Base-by-base conservation (phyloP, 148 eudicot genomes). In the Rhododendron simsii region DNA sequence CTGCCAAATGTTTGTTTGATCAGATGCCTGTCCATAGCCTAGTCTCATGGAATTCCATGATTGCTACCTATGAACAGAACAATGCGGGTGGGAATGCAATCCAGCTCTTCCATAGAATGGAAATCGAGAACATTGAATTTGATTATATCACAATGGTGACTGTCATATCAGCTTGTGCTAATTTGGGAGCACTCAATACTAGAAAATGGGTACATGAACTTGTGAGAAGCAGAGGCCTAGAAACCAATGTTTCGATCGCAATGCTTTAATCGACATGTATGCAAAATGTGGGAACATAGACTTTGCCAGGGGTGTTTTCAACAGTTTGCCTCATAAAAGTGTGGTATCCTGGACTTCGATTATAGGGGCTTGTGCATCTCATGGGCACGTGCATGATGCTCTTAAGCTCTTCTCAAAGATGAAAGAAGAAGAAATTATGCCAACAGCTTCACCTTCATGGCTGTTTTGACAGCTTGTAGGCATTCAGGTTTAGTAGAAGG, bases 41-140 rank as follows among this genome's bases (percentile, higher is more conserved):
- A 50, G 84, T 90, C 47, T 90, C 92, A 8, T 90, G 90, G 92
- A 90, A 83, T 74, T 79, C 88, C 20, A 87, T 90, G 88, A 86
- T 88, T 71, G 85, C 88, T 41, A 77, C 85, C 30, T 88, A 88
- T 87, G 87, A 61, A 28, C 84, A 86, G 84, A 86, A 86, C 39
- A 85, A 85, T 20, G 69, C 53, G 3, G 28, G 47, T 83, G 85
- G 63, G 26, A 47, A 80, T 61, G 88, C 86, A 37, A 80, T 88
- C 45, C 75, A 50, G 76, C 80, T 83, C 33, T 83, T 88, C 53
- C 85, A 23, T 4, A 84, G 53, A 47, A 83, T 88, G 88, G 77
- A 67, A 83, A 16, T 10, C 8, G 86, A 83, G 61, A 59, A 47
- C 11, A 55, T 80, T 51, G 84, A 57, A 55, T 84, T 84, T 71